These are phyloP conservation scores for Exophiala calicioides DNA, from an alignment of 2,329 filamentous ascomycete species.

Conservation along the genomic window DNA sequence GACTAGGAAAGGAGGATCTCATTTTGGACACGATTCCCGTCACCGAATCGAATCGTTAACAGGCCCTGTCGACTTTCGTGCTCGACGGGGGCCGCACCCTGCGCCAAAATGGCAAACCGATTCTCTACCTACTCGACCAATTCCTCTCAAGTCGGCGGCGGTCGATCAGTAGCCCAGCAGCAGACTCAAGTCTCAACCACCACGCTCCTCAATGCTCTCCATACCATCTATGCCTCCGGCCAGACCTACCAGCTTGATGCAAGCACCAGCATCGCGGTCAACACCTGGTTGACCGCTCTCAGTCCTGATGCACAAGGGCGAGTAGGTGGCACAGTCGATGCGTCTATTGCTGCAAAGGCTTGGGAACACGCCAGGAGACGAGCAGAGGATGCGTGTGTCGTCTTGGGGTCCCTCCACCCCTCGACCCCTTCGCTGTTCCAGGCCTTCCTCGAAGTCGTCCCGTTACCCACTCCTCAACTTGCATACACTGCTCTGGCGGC, in stretches of 20 bases:
- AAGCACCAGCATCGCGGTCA: slow-evolving; percentile 87
- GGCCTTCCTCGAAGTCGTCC: slow-evolving; percentile 79
- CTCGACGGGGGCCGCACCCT: slow-evolving; percentile 22
- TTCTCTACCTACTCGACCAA: slow-evolving; percentile 64
- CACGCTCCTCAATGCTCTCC: slow-evolving; percentile 85
- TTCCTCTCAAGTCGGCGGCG: slow-evolving; percentile 59
- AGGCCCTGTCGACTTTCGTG: slow-evolving; percentile 25
- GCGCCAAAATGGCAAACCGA: slow-evolving; percentile 57
- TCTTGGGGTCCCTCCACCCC: slow-evolving; percentile 84
- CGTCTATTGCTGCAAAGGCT: slow-evolving; percentile 72
- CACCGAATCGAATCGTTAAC: neutral
- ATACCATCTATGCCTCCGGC: slow-evolving; percentile 80
- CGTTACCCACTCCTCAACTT: slow-evolving; percentile 72
- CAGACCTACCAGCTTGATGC: slow-evolving; percentile 86
- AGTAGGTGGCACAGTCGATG: slow-evolving; percentile 76
- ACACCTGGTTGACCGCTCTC: slow-evolving; percentile 86
- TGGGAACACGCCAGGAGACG: slow-evolving; percentile 96
- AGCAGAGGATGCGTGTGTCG: slow-evolving; percentile 91
- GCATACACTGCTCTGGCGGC: slow-evolving; percentile 79
- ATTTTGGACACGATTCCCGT: neutral
- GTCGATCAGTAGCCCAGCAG: slow-evolving; percentile 62
- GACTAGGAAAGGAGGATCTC: neutral
- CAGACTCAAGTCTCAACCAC: slow-evolving; percentile 85
- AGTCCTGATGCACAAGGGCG: slow-evolving; percentile 69
- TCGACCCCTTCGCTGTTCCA: slow-evolving; percentile 81